Evolutionary conservation across 495 filamentous ascomycete species (phyloP), one percentile per base, ranked within the genome.

Genomic region (Haplographium delicatum): DNA sequence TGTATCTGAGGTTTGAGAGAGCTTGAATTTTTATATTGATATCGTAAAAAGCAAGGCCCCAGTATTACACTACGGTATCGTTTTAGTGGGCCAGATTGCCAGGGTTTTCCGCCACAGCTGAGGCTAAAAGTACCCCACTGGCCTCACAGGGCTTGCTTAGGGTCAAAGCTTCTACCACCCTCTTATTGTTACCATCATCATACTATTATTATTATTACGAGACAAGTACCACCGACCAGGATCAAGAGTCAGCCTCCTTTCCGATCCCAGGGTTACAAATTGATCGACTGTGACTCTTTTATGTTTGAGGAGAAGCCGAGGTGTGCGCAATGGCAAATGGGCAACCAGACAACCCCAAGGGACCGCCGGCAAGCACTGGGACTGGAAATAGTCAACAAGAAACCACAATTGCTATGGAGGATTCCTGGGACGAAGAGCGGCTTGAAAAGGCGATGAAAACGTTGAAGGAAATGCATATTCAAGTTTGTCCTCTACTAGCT

Each of bases 401-500:
- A 18, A 19, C 31, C 4, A 20, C 53, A 16, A 27, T 23, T 31
- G 1, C 25, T 16, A 45, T 2, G 8, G 57, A 57, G 35, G 50
- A 62, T 18, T 31, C 35, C 5, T 63, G 60, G 60, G 57, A 63
- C 43, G 60, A 60, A 41, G 50, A 53, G 24, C 46, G 48, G n/a
- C 41, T 63, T 5, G 54, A 60, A 38, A 37, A 58, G 39, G 57
- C 50, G 3, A 51, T 63, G 54, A 39, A 54, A 3, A 50, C 27
- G 1, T 30, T 61, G 13, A 61, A 63, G 42, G 61, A 63, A 20
- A 63, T 63, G 58, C 54, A 63, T 38, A 61, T 61, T 15, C 52
- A 63, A 31, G 61, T 63, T 42, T 19, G 22, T 2, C 7, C n/a
- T 11, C 30, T 19, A 35, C n/a, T n/a, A 10, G 16, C 9, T 9